These are phyloP conservation scores for Fallopia convolvulus DNA, from an alignment of 148 eudicot genomes.

Conservation along the genomic window DNA sequence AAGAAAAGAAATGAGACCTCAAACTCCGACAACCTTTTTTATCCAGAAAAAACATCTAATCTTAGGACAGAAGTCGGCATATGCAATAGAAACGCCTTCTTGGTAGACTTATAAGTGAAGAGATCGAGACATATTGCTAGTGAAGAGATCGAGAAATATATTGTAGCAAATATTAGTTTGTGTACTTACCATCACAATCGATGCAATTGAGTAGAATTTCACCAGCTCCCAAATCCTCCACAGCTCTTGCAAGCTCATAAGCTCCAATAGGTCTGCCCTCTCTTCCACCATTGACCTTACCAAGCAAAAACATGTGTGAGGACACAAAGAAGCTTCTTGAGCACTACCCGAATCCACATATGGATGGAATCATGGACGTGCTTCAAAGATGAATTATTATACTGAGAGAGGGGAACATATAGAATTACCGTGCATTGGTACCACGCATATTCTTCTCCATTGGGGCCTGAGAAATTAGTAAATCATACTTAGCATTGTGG, in stretches of 20 bases:
- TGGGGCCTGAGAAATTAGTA: conserved; percentile 59
- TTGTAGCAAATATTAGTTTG: neutral
- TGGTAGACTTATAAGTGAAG: neutral
- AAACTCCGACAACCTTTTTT: neutral
- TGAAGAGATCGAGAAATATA: neutral
- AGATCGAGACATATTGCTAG: no score
- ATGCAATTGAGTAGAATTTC: conserved; percentile 95
- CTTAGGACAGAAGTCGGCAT: neutral
- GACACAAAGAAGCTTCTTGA: neutral
- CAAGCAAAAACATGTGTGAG: conserved; percentile 5
- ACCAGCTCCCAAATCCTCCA: conserved; percentile 95
- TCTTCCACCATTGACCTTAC: conserved; percentile 91
- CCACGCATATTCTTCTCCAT: conserved; percentile 96
- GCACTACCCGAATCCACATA: neutral
- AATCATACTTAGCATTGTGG: neutral
- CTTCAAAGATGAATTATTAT: neutral
- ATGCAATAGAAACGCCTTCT: neutral
- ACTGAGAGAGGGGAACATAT: neutral
- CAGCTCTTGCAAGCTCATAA: conserved; percentile 98
- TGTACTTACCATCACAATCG: conserved; percentile 78
- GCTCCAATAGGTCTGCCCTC: conserved; percentile 97
- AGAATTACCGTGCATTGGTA: conserved; percentile 88
- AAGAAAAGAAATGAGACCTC: neutral
- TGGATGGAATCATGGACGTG: neutral
- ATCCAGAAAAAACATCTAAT: neutral